Evolutionary conservation across 768 basidiomycete species (phyloP).

Genomic region (Boletus speciosus): DNA sequence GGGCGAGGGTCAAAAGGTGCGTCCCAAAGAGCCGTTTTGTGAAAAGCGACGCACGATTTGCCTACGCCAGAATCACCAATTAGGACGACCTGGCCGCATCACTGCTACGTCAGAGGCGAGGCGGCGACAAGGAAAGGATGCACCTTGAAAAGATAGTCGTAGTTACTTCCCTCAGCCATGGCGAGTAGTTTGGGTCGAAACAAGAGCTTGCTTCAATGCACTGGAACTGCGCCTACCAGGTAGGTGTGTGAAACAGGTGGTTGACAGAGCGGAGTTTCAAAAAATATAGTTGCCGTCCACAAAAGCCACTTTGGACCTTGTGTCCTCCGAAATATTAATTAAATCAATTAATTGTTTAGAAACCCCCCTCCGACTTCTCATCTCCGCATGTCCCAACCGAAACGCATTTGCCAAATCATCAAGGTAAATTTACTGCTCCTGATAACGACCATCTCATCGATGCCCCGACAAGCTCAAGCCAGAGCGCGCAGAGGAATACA

Average conservation of each 20-base stretch:
- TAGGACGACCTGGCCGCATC: slow-evolving; percentile 76
- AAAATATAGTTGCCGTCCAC: not conserved
- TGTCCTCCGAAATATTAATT: not conserved
- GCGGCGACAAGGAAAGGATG: not conserved
- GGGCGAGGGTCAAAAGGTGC: not conserved
- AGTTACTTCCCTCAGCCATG: slow-evolving; percentile 94
- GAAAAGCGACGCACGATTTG: slow-evolving; percentile 80
- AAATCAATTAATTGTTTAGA: not conserved
- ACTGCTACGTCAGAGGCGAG: not conserved
- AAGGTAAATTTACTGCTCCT: slow-evolving; percentile 39
- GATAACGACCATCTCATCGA: not conserved
- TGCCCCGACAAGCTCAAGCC: slow-evolving; percentile 49
- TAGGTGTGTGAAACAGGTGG: not conserved
- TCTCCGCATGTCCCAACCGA: slow-evolving; percentile 24
- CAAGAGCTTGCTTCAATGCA: not conserved
- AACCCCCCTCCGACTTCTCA: too few relatives aligned
- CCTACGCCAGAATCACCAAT: slow-evolving; percentile 99
- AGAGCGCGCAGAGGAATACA: slow-evolving; percentile 48
- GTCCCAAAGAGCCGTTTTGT: not conserved
- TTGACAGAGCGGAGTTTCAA: slow-evolving; percentile 32
- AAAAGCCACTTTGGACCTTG: not conserved
- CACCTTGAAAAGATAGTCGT: slow-evolving; percentile 99
- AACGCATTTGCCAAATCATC: slow-evolving; percentile 71
- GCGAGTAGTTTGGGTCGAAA: slow-evolving; percentile 9
- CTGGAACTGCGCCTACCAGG: not conserved